Evolutionary conservation across 805 yeast species (phyloP), one percentile per base, ranked within the genome.

Genomic region (Candida sakaeoensis): DNA sequence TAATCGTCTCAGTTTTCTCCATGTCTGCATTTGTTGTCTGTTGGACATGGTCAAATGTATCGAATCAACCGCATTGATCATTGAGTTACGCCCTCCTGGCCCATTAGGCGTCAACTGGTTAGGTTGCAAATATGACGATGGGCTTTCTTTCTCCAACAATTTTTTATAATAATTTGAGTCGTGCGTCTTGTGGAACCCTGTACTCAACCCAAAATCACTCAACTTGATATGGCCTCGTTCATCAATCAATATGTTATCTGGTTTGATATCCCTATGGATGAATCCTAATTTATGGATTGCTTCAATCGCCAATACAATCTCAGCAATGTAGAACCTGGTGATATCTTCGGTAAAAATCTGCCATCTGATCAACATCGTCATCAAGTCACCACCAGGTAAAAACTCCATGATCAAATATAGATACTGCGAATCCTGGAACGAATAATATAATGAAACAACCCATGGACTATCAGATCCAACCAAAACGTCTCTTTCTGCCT

Each of bases 261-360:
- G 99, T 63, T 93, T 93, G 54, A 93, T 91, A 61, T 93, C 99
- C 64, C 99, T 77, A 63, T 93, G 99, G 55, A 93, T 93, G 58
- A 89, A 89, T 0, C 96, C 96, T 24, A 88, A 70, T 59, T 85
- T 86, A 64, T 89, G 97, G 50, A 89, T 82, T 4, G 95, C 96
- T 57, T 90, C 96, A 44, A 89, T 89, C 2, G 96, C 96, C 54
- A 90, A 72, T 8, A 89, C 95, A 72, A 96, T 89, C 61, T 89
- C 97, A 2, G 97, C 96, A 82, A 89, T 88, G 62, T 90, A 89
- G 59, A 89, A 89, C 48, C 96, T 71, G 36, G 89, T 89, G 39
- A 89, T 88, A 59, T 89, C 97, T 58, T 89, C 97, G 3, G 95
- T 83, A 57, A 89, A 89, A 24, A 88, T 82, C 57, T 89, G 95